These are phyloP conservation scores for Candida sithepensis DNA, from an alignment of 805 yeast genomes.

Conservation along the genomic window DNA sequence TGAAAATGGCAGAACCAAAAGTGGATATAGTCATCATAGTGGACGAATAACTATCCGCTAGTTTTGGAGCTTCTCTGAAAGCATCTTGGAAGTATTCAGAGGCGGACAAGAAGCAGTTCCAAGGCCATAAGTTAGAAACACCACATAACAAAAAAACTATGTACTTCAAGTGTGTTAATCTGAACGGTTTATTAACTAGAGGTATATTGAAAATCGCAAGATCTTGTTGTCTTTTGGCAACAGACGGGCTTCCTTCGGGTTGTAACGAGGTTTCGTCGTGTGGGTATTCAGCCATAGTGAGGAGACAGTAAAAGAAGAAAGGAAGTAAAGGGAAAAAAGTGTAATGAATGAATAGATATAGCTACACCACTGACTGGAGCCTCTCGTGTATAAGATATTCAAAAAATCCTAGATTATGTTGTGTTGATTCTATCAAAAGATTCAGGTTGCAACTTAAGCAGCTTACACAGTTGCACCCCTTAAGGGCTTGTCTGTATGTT, in stretches of 20 bases:
- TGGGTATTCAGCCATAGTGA: neutral
- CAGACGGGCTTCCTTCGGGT: neutral
- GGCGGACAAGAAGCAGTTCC: conserved; percentile 90
- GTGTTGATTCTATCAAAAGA: no score
- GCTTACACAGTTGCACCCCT: no score
- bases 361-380: no score
- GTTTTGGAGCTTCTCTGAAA: conserved; percentile 45
- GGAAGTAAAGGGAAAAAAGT: neutral
- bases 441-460: no score
- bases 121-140: conserved; percentile 87
- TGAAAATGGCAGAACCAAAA: conserved; percentile 55
- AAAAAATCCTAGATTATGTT: no score
- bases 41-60: conserved; percentile 64
- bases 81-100: conserved; percentile 72
- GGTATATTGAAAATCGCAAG: conserved; percentile 13
- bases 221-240: neutral
- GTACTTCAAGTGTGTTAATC: conserved; percentile 36
- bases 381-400: no score
- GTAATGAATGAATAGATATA: neutral
- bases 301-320: neutral
- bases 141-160: conserved; percentile 67
- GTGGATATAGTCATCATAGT: conserved; percentile 89
- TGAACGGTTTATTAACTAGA: conserved; percentile 11
- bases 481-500: no score
- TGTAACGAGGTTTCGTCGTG: neutral